phyloP scores from a whole-genome alignment of 139 green algal genomes.

The Chlorella sorokiniana region DNA sequence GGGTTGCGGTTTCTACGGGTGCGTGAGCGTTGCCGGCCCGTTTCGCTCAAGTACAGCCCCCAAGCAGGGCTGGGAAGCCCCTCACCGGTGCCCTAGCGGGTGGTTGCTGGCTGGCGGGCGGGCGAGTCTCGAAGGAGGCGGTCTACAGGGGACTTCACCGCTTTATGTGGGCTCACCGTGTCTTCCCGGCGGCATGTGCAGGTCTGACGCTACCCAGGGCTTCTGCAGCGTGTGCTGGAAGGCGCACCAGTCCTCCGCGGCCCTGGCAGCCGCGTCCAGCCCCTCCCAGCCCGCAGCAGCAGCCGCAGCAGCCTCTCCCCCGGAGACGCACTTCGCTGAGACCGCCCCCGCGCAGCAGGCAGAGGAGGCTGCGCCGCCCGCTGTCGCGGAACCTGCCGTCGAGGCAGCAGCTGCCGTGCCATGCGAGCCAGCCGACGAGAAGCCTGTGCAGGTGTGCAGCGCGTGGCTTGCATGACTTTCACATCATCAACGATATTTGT shows the following conservation, averaged over 20 bases:
- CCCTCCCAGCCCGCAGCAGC: not conserved
- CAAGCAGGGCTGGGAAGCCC: not conserved
- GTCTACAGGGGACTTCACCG: too few relatives aligned
- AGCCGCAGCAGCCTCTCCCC: slow-evolving; percentile 13
- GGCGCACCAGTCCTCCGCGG: not conserved
- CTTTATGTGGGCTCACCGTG: not conserved
- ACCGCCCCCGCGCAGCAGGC: not conserved
- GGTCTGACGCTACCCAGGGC: slow-evolving; percentile 27
- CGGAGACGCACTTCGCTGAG: not conserved
- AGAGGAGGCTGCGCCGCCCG: not conserved
- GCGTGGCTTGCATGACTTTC: not conserved
- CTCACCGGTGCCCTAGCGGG: not conserved
- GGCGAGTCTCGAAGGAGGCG: not conserved
- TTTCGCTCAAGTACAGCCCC: not conserved
- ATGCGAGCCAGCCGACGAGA: slow-evolving; percentile 7
- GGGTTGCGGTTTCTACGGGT: slow-evolving; percentile 47
- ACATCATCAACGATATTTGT: too few relatives aligned
- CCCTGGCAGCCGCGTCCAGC: not conserved
- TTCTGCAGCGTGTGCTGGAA: slow-evolving; percentile 45
- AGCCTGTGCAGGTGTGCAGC: slow-evolving; percentile 20
- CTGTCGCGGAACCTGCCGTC: not conserved
- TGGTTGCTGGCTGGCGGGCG: not conserved
- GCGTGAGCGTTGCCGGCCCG: not conserved
- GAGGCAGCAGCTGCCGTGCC: not conserved
- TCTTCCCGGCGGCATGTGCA: not conserved